A percentile compares a stretch with the other conserved stretches of the same genome.
Conservation (phyloP, 306 rosid genomes). For the Arachis stenosperma region DNA sequence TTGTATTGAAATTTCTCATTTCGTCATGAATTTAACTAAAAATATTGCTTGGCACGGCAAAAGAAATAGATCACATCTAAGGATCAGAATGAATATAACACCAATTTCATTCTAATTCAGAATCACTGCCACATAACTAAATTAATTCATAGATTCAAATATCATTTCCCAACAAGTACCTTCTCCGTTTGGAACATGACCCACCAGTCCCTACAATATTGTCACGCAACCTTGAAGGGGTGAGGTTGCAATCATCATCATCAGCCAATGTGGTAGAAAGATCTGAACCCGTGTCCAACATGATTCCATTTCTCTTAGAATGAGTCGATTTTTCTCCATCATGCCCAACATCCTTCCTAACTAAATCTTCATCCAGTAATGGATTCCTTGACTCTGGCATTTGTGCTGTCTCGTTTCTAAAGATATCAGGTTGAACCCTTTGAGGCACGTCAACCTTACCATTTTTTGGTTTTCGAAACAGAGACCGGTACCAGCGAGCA, state of each 20-base stretch:
- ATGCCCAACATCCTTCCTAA: slow-evolving; percentile 29
- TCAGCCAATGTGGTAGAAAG: slow-evolving; percentile 40
- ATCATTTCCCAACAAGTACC: slow-evolving; percentile 52
- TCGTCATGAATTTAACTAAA: slow-evolving; percentile 30
- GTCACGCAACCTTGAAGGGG: slow-evolving; percentile 38
- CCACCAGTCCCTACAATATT: slow-evolving; percentile 39
- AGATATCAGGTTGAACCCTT: slow-evolving; percentile 39
- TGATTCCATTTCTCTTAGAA: slow-evolving; percentile 57
- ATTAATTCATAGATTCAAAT: background rate
- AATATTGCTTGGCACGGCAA: background rate
- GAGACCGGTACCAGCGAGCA: slow-evolving; percentile 52
- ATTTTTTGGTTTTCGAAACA: slow-evolving; percentile 38
- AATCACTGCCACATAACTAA: background rate
- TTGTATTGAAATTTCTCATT: slow-evolving; percentile 1
- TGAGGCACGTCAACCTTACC: slow-evolving; percentile 40
- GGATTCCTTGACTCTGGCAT: slow-evolving; percentile 37
- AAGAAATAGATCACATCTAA: slow-evolving; percentile 14
- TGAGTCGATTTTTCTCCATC: slow-evolving; percentile 43
- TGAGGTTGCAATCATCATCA: slow-evolving; percentile 44
- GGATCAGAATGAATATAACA: slow-evolving; percentile 9
- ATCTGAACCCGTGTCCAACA: slow-evolving; percentile 49
- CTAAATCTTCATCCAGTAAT: slow-evolving; percentile 27
- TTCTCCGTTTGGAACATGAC: slow-evolving; percentile 52
- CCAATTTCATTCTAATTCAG: slow-evolving; percentile 19
- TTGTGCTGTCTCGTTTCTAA: slow-evolving; percentile 37